Evolutionary conservation across 768 basidiomycete species (phyloP).

Genomic region (Leccinum fibrillosum): DNA sequence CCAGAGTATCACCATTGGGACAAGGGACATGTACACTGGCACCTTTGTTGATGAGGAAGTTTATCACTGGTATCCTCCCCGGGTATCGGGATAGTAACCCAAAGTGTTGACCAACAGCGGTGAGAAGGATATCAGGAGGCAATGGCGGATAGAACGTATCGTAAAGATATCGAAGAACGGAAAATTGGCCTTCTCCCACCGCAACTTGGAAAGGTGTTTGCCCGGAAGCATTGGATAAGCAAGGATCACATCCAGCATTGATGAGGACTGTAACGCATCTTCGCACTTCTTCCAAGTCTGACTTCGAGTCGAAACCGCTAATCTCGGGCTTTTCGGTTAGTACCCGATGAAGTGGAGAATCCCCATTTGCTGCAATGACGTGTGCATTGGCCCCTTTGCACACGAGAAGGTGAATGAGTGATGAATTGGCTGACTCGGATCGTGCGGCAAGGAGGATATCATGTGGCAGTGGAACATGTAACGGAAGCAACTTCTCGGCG

Average conservation of each 20-base stretch:
- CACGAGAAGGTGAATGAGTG: no score
- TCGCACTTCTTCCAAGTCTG: not conserved
- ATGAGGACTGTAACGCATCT: not conserved
- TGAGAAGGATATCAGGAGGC: not conserved
- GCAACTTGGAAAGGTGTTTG: not conserved
- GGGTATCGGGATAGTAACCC: not conserved
- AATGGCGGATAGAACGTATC: not conserved
- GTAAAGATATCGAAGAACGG: not conserved
- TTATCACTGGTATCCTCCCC: not conserved
- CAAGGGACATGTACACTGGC: not conserved
- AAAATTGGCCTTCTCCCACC: not conserved
- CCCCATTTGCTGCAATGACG: no score
- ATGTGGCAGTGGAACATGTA: no score
- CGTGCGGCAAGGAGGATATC: no score
- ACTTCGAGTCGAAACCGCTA: no score
- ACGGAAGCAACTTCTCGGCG: no score
- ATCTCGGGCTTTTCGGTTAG: not conserved
- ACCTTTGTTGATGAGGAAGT: not conserved
- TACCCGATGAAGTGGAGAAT: no score
- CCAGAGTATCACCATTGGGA: not conserved
- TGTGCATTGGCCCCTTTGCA: no score
- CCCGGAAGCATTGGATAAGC: not conserved
- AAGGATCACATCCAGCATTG: not conserved
- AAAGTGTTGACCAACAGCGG: accelerated
- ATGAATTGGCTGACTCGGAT: no score